Conservation (phyloP, 2,329 filamentous ascomycete genomes). For the Paecilomyces formosus region DNA sequence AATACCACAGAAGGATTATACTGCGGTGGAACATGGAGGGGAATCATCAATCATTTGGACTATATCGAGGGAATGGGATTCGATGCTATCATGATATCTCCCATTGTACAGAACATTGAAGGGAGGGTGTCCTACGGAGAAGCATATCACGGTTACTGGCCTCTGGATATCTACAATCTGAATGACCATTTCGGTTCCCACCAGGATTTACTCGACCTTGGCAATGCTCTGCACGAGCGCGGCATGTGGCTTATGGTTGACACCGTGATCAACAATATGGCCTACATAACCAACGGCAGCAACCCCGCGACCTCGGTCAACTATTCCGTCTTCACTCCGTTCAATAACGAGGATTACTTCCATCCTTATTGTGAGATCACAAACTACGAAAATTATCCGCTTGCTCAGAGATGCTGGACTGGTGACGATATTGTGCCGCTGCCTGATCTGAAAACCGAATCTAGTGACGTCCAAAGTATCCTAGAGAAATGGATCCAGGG, state of each 20-base stretch:
- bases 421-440: conserved; percentile 42
- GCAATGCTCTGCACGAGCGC: conserved; percentile 35
- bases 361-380: conserved; percentile 22
- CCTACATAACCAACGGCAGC: conserved; percentile 20
- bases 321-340: conserved; percentile 18
- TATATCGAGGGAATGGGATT: conserved; percentile 47
- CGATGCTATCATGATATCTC: conserved; percentile 40
- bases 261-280: conserved; percentile 45
- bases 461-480: conserved; percentile 30
- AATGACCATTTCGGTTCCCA: conserved; percentile 44
- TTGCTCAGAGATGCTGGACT: conserved; percentile 43
- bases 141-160: conserved; percentile 47
- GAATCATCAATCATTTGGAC: conserved; percentile 41
- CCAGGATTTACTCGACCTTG: conserved; percentile 41
- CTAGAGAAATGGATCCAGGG: conserved; percentile 34
- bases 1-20: conserved; percentile 27
- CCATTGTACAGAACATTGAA: conserved; percentile 31
- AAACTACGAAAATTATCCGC: conserved; percentile 25
- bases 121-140: conserved; percentile 32
- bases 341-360: conserved; percentile 23
- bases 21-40: conserved; percentile 47
- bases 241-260: conserved; percentile 49
- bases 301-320: conserved; percentile 14
- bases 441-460: conserved; percentile 41
- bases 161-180: conserved; percentile 39